phyloP scores from a whole-genome alignment of 2,329 filamentous ascomycete species.

The Pseudocercospora pini-densiflorae region DNA sequence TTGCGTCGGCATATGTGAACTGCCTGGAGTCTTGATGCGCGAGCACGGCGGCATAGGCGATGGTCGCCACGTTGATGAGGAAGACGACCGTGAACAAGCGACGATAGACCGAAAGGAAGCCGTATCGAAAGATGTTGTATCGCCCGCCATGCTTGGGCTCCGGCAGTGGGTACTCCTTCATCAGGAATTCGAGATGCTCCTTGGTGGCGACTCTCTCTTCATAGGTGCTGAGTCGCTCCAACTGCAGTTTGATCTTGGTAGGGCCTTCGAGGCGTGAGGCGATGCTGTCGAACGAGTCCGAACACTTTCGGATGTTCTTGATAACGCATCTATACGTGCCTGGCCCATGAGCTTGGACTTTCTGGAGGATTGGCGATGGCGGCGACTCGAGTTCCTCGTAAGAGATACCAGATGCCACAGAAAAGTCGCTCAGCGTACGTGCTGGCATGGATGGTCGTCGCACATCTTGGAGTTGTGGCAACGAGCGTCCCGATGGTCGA shows the following conservation, averaged over 20 bases:
- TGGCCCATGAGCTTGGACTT: slow-evolving; percentile 9
- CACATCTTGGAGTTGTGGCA: background rate
- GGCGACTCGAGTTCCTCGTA: slow-evolving; percentile 9
- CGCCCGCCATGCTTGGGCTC: slow-evolving; percentile 19
- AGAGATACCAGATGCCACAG: slow-evolving; percentile 17
- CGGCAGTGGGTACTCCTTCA: slow-evolving; percentile 30
- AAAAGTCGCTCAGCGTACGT: background rate
- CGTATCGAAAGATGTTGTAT: slow-evolving; percentile 37
- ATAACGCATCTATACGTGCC: slow-evolving; percentile 13
- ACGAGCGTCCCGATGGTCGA: background rate
- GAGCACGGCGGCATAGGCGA: slow-evolving; percentile 16
- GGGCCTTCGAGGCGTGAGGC: background rate
- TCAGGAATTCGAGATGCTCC: slow-evolving; percentile 29
- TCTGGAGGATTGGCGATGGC: slow-evolving; percentile 8
- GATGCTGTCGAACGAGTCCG: background rate
- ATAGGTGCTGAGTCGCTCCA: slow-evolving; percentile 11
- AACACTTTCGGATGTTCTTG: background rate
- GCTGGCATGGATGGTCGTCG: slow-evolving; percentile 1
- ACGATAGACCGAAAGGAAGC: slow-evolving; percentile 38
- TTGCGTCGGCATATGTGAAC: slow-evolving; percentile 34
- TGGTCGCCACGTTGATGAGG: slow-evolving; percentile 34
- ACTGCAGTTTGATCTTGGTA: background rate
- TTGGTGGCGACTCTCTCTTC: slow-evolving; percentile 30
- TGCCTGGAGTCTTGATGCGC: background rate
- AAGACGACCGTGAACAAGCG: slow-evolving; percentile 38